Evolutionary conservation across 257 asterid species (phyloP), one percentile per base, ranked within the genome.

Genomic region (Ajuga chamaepitys): DNA sequence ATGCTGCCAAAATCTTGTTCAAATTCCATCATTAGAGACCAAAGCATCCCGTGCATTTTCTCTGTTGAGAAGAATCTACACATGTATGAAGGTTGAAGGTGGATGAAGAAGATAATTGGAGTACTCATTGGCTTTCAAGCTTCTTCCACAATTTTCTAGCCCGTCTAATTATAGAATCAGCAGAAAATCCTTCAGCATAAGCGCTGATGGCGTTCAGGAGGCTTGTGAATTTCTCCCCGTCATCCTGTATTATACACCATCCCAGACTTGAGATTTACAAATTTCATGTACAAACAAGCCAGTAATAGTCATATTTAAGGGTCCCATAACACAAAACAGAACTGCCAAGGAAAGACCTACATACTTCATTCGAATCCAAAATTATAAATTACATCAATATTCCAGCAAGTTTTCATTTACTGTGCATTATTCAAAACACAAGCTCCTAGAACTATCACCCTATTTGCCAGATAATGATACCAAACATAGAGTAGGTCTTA

Each of bases 161-260:
- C 71, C 95, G 80, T 77, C 94, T 86, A n/a, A 92, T 84, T 20
- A 89, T 81, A 55, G 81, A 17, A 86, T 92, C 96, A 2, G 96
- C 96, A 14, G 98, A 89, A 82, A 72, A 89, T 62, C 98, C 98
- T 84, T 89, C 97, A 0, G 98, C 97, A 53, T 92, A 92, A 34
- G 97, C 98, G 72, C 96, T 79, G 13, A 92, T 92, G 38, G 97
- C 98, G 10, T 71, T 86, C 78, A 87, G 68, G 58, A 89, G 98
- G 83, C 95, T 92, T 2, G 70, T 87, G 78, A 92, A 92, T 73
- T 89, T 89, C 81, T 85, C 94, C 47, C 98, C 98, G 6, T 78
- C 67, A 63, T 92, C 98, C 98, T 92, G 91, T 32, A 48, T 54
- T 48, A n/a, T n/a, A 44, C 21, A 64, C 46, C 66, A 51, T 58